A percentile compares a stretch with the other conserved stretches of the same genome.
Conservation (phyloP, 2,329 filamentous ascomycete genomes). For the Raffaelea arxii region DNA sequence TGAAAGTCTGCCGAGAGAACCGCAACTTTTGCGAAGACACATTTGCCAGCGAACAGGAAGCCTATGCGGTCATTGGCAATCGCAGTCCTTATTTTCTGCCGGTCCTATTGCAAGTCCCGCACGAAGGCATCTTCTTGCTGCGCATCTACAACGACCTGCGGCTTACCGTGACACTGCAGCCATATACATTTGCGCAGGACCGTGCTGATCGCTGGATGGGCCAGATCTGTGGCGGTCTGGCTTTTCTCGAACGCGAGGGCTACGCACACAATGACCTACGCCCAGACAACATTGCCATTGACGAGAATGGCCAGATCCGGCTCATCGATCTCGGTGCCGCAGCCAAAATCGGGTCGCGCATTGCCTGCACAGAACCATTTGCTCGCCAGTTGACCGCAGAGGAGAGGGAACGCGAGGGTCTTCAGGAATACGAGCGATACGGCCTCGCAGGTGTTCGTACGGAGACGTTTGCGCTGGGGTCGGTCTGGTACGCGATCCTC, state of each 20-base stretch:
- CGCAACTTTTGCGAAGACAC: no score
- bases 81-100: neutral
- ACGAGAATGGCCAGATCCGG: neutral
- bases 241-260: neutral
- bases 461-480: neutral
- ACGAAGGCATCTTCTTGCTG: neutral
- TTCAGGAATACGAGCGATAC: neutral
- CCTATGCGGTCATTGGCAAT: no score
- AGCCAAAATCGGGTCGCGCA: neutral
- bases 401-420: neutral
- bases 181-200: neutral
- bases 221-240: neutral
- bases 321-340: neutral
- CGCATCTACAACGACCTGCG: neutral
- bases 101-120: neutral
- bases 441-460: neutral
- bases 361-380: neutral
- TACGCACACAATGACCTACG: neutral
- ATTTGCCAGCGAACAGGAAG: no score
- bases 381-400: neutral
- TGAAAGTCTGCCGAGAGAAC: no score
- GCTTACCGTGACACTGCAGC: neutral
- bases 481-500: neutral
- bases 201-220: constrained; percentile 1
- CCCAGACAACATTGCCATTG: neutral